phyloP scores from a whole-genome alignment of 345 rosid genomes.

The Pistacia integerrima region DNA sequence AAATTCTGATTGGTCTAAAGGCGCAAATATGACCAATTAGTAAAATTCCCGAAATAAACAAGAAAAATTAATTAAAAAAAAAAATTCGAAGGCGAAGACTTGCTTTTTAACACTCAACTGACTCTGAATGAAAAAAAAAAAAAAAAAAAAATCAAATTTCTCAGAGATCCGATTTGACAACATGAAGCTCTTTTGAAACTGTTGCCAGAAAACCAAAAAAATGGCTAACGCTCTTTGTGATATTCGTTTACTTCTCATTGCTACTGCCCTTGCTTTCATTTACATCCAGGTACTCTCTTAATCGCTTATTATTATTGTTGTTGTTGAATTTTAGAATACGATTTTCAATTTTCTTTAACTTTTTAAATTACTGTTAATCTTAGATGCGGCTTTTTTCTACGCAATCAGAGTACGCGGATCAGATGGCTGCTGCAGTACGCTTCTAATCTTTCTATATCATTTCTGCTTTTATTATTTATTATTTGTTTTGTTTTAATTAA shows the following conservation, averaged over 20 bases:
- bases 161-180: background rate
- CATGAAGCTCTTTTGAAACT: background rate
- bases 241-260: constrained; percentile 73
- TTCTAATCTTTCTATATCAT: background rate
- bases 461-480: background rate
- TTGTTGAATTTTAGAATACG: background rate
- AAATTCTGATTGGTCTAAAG: background rate
- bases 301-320: background rate
- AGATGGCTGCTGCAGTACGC: constrained; percentile 74
- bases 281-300: constrained; percentile 67
- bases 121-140: too few relatives aligned
- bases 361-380: constrained; percentile 1
- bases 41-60: background rate
- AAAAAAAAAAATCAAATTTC: background rate
- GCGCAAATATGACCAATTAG: background rate
- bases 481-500: too few relatives aligned
- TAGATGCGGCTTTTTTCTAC: constrained; percentile 82
- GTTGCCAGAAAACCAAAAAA: background rate
- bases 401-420: constrained; percentile 82
- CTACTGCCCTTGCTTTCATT: constrained; percentile 73
- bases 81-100: background rate
- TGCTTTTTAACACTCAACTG: background rate
- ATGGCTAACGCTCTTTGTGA: constrained; percentile 64
- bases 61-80: background rate
- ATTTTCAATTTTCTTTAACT: background rate